Conservation (phyloP, 768 basidiomycete genomes). For the Royoungia palumana region DNA sequence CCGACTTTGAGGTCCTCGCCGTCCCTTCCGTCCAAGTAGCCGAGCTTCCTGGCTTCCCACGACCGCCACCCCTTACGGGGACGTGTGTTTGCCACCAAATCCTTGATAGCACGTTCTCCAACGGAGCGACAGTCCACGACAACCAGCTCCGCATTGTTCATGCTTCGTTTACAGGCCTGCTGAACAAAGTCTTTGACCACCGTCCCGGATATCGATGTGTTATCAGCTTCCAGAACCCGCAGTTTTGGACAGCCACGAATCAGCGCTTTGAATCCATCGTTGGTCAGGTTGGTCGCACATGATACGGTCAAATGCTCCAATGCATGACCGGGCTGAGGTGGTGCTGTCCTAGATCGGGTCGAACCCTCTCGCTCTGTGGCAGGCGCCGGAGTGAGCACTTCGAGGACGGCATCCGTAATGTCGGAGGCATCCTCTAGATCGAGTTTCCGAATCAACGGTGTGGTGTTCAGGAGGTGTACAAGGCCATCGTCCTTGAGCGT, state of each 20-base stretch:
- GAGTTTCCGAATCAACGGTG: constrained; percentile 66
- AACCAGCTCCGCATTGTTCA: constrained; percentile 53
- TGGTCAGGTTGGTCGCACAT: constrained; percentile 58
- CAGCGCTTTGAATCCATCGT: constrained; percentile 60
- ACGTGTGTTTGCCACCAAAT: constrained; percentile 54
- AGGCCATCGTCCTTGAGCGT: constrained; percentile 74
- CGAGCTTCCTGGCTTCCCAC: constrained; percentile 67
- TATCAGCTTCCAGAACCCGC: constrained; percentile 71
- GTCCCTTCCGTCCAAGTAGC: constrained; percentile 70
- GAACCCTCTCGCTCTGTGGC: constrained; percentile 4
- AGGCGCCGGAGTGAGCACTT: constrained; percentile 52
- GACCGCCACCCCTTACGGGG: constrained; percentile 72
- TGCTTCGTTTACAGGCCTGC: constrained; percentile 45
- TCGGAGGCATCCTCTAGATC: constrained; percentile 84
- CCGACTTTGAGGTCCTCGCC: constrained; percentile 62
- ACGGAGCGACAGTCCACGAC: constrained; percentile 76
- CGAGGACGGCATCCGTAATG: constrained; percentile 71
- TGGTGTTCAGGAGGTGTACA: constrained; percentile 62
- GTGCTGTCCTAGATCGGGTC: constrained; percentile 10
- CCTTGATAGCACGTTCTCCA: constrained; percentile 58
- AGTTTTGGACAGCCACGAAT: constrained; percentile 62
- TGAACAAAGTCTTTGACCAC: constrained; percentile 69
- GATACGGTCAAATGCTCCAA: constrained; percentile 74
- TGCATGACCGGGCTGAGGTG: constrained; percentile 55
- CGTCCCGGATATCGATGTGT: constrained; percentile 62